Evolutionary conservation across 2,329 filamentous ascomycete species (phyloP), one percentile per base, ranked within the genome.

Genomic region (Calonectria montana): DNA sequence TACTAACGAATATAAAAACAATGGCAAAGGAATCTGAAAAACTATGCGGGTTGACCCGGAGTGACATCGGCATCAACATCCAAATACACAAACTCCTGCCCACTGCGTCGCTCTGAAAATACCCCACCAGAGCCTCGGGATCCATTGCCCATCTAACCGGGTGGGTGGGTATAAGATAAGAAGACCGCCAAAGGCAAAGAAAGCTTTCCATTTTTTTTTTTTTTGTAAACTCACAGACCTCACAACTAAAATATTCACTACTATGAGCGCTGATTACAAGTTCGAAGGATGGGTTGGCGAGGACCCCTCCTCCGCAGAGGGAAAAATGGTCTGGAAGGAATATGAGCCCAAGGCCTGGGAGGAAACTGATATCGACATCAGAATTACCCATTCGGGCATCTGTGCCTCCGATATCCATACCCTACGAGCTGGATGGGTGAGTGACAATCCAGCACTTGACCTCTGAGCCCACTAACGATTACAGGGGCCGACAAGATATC

Each of bases 331-430:
- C 37, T 90, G 88, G 88, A 83, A 83, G 47, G 82, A 88, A 68
- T 92, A 88, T 67, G 85, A 91, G 81, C 90, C 91, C 45, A 93
- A 93, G 85, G 82, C 83, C 21, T 93, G 90, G 88, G 88, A 91
- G 53, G 91, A 93, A 79, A 88, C 86, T 29, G 91, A 93, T 73
- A 82, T 94, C 66, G 91, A 93, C 78, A 91, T 94, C 75, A 85
- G 89, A 77, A 83, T 94, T 74, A 88, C 89, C 3, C 91, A 93
- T 83, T 93, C 90, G 78, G 91, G 91, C 72, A 88, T 93, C 74
- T 93, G 91, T 79, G 91, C 90, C 67, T 88, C 87, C 0, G 91
- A 93, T 74, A 61, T 92, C 43, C 90, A 93, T 82, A 88, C 84
- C 4, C 83, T 92, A 3, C 85, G 87, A 37, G 89, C 88, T 2